Base-by-base conservation (phyloP, 345 rosid species). In the Geranium brycei region DNA sequence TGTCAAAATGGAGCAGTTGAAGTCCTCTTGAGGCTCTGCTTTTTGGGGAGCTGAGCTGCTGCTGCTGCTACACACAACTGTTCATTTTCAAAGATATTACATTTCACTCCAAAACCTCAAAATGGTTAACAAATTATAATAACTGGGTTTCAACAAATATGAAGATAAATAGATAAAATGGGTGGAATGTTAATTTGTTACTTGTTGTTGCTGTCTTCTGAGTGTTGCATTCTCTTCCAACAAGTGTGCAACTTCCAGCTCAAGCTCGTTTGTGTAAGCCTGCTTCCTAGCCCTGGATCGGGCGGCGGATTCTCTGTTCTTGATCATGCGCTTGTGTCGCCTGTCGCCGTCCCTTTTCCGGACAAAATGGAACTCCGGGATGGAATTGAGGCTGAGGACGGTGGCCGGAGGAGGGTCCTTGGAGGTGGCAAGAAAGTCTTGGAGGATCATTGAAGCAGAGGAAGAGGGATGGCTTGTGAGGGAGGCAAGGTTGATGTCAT, bases 221-320 rank as follows among this genome's bases (percentile, higher is more conserved):
- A 90, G 91, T 51, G 75, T 82, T 55, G 79, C 85, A 79, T 90
- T 90, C 60, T 87, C 97, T 63, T 77, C 81, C 58, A 64, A 41
- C 38, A 87, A 76, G 40, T 81, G 78, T 3, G 71, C 71, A 69
- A 82, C 72, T 79, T 80, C 85, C 3, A 67, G 79, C 72, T 86
- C 86, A 62, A 89, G 61, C 73, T 89, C 84, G 13, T 73, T 72
- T 17, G 91, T 85, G 57, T 86, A 89, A 64, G 96, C 93, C 91
- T 83, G 87, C 72, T 83, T 87, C 74, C 91, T 84, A 38, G 91
- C 91, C 73, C 97, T 80, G 6, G 97, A 91, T 56, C 95, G 82
- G 58, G 97, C 87, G 0, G 97, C 97, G 7, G 97, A 91, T 63
- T 84, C 95, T 57, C 97, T 74, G 79, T 87, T 91, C 77, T 80